Conservation (phyloP, 1,284 basidiomycete species). For the Mycosarcoma maydis region DNA sequence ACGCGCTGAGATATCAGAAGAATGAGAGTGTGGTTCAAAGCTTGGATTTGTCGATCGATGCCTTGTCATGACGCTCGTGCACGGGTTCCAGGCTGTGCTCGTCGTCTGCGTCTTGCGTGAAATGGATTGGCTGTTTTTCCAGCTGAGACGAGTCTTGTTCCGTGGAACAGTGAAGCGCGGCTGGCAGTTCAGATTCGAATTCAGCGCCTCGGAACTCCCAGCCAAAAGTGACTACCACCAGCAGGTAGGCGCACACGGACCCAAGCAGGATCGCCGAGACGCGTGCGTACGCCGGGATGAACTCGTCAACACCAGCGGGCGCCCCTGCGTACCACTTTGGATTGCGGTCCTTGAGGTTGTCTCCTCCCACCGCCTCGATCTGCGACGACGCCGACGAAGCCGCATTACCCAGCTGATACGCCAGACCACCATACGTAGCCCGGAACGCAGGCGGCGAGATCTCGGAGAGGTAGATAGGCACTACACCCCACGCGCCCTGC, state of each 20-base stretch:
- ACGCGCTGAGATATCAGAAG: too few relatives aligned
- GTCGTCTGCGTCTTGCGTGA: slow-evolving; percentile 11
- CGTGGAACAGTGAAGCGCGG: slow-evolving; percentile 25
- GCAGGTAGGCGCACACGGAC: slow-evolving; percentile 68
- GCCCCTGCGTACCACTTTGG: slow-evolving; percentile 41
- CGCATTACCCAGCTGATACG: slow-evolving; percentile 82
- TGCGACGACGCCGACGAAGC: slow-evolving; percentile 86
- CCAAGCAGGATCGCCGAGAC: slow-evolving; percentile 89
- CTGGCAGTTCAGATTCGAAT: slow-evolving; percentile 72
- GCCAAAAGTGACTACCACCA: slow-evolving; percentile 58
- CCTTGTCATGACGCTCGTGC: slow-evolving; percentile 13
- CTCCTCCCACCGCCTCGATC: slow-evolving; percentile 81
- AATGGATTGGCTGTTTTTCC: background rate
- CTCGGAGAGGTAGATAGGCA: slow-evolving; percentile 87
- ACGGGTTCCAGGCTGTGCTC: slow-evolving; percentile 45
- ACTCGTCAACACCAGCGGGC: slow-evolving; percentile 57
- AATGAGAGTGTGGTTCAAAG: too few relatives aligned
- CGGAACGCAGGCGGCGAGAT: slow-evolving; percentile 91
- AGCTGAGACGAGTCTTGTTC: slow-evolving; percentile 23
- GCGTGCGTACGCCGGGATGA: slow-evolving; percentile 82
- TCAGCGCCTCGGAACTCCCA: slow-evolving; percentile 74
- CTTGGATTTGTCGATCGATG: slow-evolving; percentile 25
- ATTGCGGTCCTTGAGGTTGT: slow-evolving; percentile 55
- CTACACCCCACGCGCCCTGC: slow-evolving; percentile 72
- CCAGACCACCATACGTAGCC: slow-evolving; percentile 88